phyloP scores from a whole-genome alignment of 768 basidiomycete species.

The Trichaptum fuscoviolaceum region DNA sequence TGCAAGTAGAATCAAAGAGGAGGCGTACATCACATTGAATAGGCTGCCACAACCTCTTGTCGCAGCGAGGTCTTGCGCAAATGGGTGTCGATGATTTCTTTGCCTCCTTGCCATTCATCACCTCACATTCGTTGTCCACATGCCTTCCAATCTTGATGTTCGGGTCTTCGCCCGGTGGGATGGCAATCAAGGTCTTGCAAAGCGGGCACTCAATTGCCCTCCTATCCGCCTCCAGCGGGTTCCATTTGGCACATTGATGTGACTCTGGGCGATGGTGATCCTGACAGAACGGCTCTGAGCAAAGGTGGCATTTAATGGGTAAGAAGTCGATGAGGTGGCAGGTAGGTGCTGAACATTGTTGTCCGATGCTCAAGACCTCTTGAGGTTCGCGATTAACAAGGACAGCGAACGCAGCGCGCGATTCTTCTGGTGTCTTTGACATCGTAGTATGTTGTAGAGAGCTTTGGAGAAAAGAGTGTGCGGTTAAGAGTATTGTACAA shows the following conservation, averaged over 20 bases:
- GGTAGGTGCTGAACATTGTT: conserved; percentile 60
- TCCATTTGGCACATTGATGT: conserved; percentile 66
- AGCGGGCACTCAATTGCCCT: conserved; percentile 51
- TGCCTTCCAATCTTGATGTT: conserved; percentile 79
- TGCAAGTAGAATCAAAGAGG: conserved; percentile 5
- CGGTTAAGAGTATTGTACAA: conserved; percentile 15
- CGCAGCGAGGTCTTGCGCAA: conserved; percentile 59
- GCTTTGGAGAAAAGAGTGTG: conserved; percentile 5
- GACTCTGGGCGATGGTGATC: conserved; percentile 71
- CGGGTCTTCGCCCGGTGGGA: conserved; percentile 74
- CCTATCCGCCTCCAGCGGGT: conserved; percentile 20
- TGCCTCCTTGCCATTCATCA: conserved; percentile 58
- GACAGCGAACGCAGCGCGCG: not conserved
- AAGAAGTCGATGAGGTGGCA: conserved; percentile 79
- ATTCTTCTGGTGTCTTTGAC: not conserved
- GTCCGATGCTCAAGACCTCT: conserved; percentile 54
- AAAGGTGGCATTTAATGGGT: conserved; percentile 84
- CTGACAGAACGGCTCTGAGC: conserved; percentile 62
- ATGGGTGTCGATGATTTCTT: conserved; percentile 44
- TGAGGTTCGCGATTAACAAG: not conserved
- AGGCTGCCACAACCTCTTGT: conserved; percentile 68
- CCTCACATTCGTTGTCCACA: conserved; percentile 58
- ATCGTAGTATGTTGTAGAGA: not conserved
- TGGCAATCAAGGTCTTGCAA: conserved; percentile 69
- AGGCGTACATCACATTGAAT: conserved; percentile 67